Base-by-base conservation (phyloP, 176 grass and related monocot species). In the Hordeum vulgare region DNA sequence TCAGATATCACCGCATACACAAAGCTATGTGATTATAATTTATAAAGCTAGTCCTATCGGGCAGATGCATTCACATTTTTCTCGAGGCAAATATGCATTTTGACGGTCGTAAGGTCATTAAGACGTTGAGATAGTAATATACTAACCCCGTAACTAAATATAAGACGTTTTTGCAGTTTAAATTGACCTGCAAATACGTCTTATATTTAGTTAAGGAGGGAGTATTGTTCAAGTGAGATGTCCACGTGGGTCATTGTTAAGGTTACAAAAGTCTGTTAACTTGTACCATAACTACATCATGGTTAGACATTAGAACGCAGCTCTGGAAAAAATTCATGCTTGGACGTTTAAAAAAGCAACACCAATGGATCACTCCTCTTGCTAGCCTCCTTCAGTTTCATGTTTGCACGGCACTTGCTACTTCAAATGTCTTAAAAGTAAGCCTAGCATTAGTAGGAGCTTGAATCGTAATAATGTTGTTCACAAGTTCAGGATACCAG, bases 261-360 rank as follows among this genome's bases (percentile, higher is more conserved):
- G 10, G 37, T 2, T 36, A 13, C 21, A 59, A 8, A 77, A 49
- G 39, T 37, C 7, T 21, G 49, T 87, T 82, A 47, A 47, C 85
- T 82, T 87, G 85, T 76, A 82, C 79, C 61, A 58, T 39, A 70
- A 82, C 71, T 68, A 34, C 28, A 64, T 66, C 28, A 64, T 66
- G 23, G 42, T 80, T 80, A 21, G 77, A 85, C 53, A 80, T 54
- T 15, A 64, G 17, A 57, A 35, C 28, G 28, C 21, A 18, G 37
- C 81, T 35, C 15, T 84, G 39, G 61, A 33, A 27, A 59, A 80
- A 84, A 84, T 35, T 74, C 85, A 51, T 35, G 25, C 20, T 81
- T 21, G 3, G 57, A 26, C 6, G 37, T 28, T 61, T 21, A 36
- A n/a, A 23, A 41, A 76, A 9, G 4, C 17, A 41, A 76, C 8